Conservation (phyloP, 208 protist genomes). For the Leishmania guyanensis region DNA sequence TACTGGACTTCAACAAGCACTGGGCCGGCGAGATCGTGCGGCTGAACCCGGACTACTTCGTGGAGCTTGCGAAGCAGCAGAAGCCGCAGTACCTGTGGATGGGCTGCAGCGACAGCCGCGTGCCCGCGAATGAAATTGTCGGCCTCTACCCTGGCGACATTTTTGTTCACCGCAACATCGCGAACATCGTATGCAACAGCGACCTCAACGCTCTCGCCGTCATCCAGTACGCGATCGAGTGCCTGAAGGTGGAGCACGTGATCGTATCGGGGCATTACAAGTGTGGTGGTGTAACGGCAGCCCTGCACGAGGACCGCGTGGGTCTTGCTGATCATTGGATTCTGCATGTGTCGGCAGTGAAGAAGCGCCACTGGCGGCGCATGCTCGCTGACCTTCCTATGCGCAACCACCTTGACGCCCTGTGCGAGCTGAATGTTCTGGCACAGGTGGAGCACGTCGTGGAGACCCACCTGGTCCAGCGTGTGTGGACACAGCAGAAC, state of each 20-base stretch:
- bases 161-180: slow-evolving; percentile 96
- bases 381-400: slow-evolving; percentile 49
- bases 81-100: slow-evolving; percentile 94
- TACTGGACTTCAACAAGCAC: slow-evolving; percentile 89
- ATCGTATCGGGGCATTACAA: slow-evolving; percentile 95
- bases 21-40: slow-evolving; percentile 81
- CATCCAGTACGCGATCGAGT: slow-evolving; percentile 93
- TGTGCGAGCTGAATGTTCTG: slow-evolving; percentile 82
- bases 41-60: slow-evolving; percentile 90
- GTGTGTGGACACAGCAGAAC: slow-evolving; percentile 54
- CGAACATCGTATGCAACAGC: slow-evolving; percentile 90
- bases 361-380: slow-evolving; percentile 70
- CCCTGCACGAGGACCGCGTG: slow-evolving; percentile 53
- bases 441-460: slow-evolving; percentile 65
- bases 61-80: slow-evolving; percentile 73
- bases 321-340: slow-evolving; percentile 86
- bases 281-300: slow-evolving; percentile 92
- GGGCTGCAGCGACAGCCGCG: slow-evolving; percentile 90
- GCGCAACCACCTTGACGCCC: slow-evolving; percentile 49
- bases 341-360: slow-evolving; percentile 64
- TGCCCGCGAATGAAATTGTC: slow-evolving; percentile 88
- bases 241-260: slow-evolving; percentile 94
- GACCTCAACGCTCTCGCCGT: slow-evolving; percentile 93
- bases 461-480: slow-evolving; percentile 66
- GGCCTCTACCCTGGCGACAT: slow-evolving; percentile 91